Conservation (phyloP, 176 grass and related monocot genomes). For the Urochloa ruziziensis region DNA sequence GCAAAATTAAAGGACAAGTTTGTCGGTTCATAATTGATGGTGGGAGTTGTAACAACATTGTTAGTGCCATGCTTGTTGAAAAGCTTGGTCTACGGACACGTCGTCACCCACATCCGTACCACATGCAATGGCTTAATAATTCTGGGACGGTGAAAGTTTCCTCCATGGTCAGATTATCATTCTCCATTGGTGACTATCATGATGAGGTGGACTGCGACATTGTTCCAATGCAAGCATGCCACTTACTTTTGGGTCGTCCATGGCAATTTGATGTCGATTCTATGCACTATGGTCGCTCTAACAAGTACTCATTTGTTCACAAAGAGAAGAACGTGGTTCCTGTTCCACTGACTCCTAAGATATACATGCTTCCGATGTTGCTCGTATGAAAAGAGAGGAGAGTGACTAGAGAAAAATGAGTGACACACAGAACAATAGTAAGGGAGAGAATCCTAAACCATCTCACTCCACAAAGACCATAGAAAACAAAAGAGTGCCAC, state of each 20-base stretch:
- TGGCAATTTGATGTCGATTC: slow-evolving; percentile 3
- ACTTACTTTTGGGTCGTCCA: neutral
- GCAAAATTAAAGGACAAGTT: neutral
- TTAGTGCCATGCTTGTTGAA: neutral
- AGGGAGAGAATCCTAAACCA: neutral
- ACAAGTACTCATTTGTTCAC: neutral
- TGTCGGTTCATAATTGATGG: too few relatives aligned
- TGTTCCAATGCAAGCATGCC: neutral
- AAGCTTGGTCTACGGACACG: neutral
- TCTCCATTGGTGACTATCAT: neutral
- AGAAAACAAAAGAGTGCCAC: neutral
- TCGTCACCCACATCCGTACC: too few relatives aligned
- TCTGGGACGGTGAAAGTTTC: too few relatives aligned
- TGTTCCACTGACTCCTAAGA: neutral
- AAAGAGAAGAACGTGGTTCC: neutral
- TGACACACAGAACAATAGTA: neutral
- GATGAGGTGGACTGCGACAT: neutral
- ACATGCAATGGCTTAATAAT: too few relatives aligned
- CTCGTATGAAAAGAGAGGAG: neutral
- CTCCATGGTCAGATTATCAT: too few relatives aligned
- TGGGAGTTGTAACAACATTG: too few relatives aligned
- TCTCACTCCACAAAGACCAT: neutral
- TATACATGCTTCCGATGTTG: neutral
- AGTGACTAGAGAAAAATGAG: neutral
- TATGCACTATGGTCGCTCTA: neutral